Evolutionary conservation across 345 rosid genomes (phyloP), one percentile per base, ranked within the genome.

Genomic region (Euphorbia peplus): DNA sequence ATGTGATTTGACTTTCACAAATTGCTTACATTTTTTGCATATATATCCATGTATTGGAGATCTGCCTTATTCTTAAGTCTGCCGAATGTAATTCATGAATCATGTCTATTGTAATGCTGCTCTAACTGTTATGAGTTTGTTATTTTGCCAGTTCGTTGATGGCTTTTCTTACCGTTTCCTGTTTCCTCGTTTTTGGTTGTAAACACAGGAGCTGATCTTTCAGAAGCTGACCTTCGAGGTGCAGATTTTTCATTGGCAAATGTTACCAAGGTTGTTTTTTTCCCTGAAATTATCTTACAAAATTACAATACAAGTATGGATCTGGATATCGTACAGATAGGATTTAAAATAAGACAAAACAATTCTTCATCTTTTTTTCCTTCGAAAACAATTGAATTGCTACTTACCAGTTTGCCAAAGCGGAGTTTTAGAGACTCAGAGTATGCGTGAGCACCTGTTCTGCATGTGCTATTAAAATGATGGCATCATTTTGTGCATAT

Each of bases 201-300:
- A 25, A 39, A 26, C 21, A 19, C 78, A 93, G 98, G 97, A 66
- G 97, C 97, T 78, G 95, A 91, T 83, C 88, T 93, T 77, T 91
- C 97, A 0, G 93, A 93, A 70, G 79, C 95, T 76, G 98, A 93
- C 82, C 95, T 93, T 21, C 83, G 93, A 79, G 84, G 87, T 46
- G 96, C 85, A 50, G 97, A 91, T 80, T 86, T 93, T 79, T 88
- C 96, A 16, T 82, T 93, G 74, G 97, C 98, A 67, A 93, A 89
- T 75, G 91, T 91, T 65, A 81, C 96, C 67, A 91, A 91, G 96
- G 96, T 93, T 3, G 18, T 50, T 50, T 5, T 18, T 50, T 50
- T n/a, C 1, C 63, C 60, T 65, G 39, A 22, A 39, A 39, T 25
- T 53, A 7, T 39, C n/a, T 0, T 53, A 5, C n/a, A 5, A 26